Evolutionary conservation across 345 rosid genomes (phyloP), one percentile per base, ranked within the genome.

Genomic region (Eucalyptus coolabah): DNA sequence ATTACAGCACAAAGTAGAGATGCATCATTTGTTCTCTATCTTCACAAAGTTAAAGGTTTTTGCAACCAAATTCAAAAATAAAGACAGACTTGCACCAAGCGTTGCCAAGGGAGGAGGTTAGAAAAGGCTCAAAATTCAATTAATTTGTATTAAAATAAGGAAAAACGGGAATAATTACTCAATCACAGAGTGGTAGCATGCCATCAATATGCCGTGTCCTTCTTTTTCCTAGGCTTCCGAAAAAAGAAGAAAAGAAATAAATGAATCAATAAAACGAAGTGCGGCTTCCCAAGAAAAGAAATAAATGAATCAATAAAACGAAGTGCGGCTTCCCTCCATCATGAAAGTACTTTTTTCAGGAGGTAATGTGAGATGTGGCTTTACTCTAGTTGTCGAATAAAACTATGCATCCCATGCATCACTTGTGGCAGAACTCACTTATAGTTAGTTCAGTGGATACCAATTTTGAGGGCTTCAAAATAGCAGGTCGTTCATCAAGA

Each of bases 401-500:
- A 50, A 50, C 53, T 16, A 50, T 50, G 19, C 53, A 50, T 50
- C 0, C 8, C 53, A 2, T 6, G 53, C 53, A 50, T 16, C 53
- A 2, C 51, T 5, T 50, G 51, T 50, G 51, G 19, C 8, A 50
- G 53, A 16, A 50, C 53, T 86, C 89, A 50, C 51, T 50, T 50
- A 93, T 98, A 69, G 97, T 96, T 89, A 96, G 93, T 93, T 98
- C 99, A 91, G 90, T 95, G 13, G 99, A 95, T 88, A 95, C 94
- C 90, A 97, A 94, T 96, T 96, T 98, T 9, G 98, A 97, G 88
- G 99, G 98, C 92, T 94, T 94, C 86, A 94, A 94, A 94, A 94
- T 93, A 89, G 97, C 96, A 93, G 98, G 91, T 88, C 93, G 97
- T 93, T 96, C 99, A 91, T 98, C 99, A 89, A 97, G 93, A 90